Evolutionary conservation across 306 rosid species (phyloP), one percentile per base, ranked within the genome.

Genomic region (Dalbergia cochinchinensis): DNA sequence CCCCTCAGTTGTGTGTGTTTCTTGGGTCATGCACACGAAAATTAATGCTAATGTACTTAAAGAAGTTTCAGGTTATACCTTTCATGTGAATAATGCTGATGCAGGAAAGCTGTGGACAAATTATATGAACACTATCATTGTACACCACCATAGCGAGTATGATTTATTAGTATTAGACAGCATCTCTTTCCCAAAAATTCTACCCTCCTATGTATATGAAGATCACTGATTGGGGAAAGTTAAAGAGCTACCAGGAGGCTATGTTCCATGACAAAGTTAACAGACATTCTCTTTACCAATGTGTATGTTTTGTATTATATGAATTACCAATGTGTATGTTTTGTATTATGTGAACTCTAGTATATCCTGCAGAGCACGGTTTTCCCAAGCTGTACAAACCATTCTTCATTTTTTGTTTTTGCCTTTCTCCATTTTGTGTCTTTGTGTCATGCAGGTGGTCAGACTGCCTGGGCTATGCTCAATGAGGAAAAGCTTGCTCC

Each of bases 381-480:
- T 57, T 14, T 19, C 12, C 35, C 20, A 11, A 26, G 20, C 64
- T 54, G 65, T 11, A 13, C 11, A 26, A 61, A 63, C 44, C 16
- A 50, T 62, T 62, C 42, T 5, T 37, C 22, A 58, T 72, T 13
- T 39, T 60, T 33, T 54, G 16, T 44, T 51, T 51, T 47, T 70
- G 31, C 18, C 1, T 60, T 44, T 71, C 65, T 65, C 20, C 8
- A 48, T 63, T n/a, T 59, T 69, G 75, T 35, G 39, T 42, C 81
- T 22, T 69, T 26, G 13, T 73, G 64, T 67, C 57, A 14, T 83
- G 64, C 65, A 95, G 96, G 93, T 84, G 96, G 88, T 19, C 94
- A 90, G 88, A 93, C 90, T 77, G 98, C 99, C 37, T 93, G 99
- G 97, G 92, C 90, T 67, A 88, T 95, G 93, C 91, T 91, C 65